These are phyloP conservation scores for Ogataea trehaloabstinens DNA, from an alignment of 805 yeast species.

Conservation along the genomic window DNA sequence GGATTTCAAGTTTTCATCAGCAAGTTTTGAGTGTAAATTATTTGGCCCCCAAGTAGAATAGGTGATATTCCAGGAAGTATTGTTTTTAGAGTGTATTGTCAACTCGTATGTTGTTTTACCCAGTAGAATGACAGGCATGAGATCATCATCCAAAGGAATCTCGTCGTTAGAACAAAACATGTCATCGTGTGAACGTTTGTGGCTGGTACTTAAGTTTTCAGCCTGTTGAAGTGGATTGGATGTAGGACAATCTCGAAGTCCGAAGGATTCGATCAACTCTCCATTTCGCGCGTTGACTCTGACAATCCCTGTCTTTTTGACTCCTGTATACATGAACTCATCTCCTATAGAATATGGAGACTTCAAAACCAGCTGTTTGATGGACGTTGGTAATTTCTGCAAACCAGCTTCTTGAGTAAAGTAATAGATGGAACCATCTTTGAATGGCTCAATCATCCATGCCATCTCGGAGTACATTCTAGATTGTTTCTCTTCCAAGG, in stretches of 20 bases:
- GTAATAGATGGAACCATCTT: constrained; percentile 79
- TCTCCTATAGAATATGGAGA: constrained; percentile 84
- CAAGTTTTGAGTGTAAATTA: constrained; percentile 60
- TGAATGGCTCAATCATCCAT: constrained; percentile 90
- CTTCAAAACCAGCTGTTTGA: constrained; percentile 70
- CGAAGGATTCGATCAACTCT: constrained; percentile 66
- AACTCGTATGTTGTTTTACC: constrained; percentile 75
- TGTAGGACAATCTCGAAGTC: constrained; percentile 15
- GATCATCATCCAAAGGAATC: constrained; percentile 6
- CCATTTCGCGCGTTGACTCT: constrained; percentile 76
- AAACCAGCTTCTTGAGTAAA: constrained; percentile 75
- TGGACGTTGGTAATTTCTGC: constrained; percentile 77
- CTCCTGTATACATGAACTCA: constrained; percentile 87
- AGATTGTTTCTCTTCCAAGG: not conserved
- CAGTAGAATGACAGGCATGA: constrained; percentile 43
- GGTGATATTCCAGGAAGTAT: constrained; percentile 79
- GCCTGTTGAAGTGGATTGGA: constrained; percentile 8
- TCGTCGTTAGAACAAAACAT: constrained; percentile 15
- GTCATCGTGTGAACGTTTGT: constrained; percentile 1
- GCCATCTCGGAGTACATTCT: constrained; percentile 35
- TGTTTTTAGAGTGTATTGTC: constrained; percentile 70
- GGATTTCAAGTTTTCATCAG: constrained; percentile 50
- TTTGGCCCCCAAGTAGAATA: constrained; percentile 93
- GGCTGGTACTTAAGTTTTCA: constrained; percentile 4
- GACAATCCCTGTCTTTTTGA: constrained; percentile 70